A percentile compares a stretch with the other conserved stretches of the same genome.
phyloP scores from a whole-genome alignment of 495 filamentous ascomycete genomes.

The Aspergillus cristatus region DNA sequence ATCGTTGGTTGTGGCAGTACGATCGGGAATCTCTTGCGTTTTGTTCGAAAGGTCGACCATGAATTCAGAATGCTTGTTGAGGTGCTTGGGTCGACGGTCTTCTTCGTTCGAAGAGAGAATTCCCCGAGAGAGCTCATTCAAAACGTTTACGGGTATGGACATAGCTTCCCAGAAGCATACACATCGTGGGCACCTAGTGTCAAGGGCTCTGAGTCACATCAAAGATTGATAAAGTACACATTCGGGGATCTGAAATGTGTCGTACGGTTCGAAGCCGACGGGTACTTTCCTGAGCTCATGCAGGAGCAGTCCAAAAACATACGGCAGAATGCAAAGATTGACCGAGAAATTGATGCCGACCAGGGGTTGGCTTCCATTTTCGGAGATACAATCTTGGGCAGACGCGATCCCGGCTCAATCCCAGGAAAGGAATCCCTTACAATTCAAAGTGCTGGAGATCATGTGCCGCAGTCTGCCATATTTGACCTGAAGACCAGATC shows the following conservation, averaged over 20 bases:
- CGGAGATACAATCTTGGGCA: neutral
- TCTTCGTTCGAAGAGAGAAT: slow-evolving; percentile 52
- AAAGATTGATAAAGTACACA: slow-evolving; percentile 50
- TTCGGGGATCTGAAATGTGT: slow-evolving; percentile 47
- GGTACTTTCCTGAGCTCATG: slow-evolving; percentile 33
- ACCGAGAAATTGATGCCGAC: neutral
- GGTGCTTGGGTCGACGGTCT: slow-evolving; percentile 49
- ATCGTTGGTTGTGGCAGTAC: slow-evolving; percentile 55
- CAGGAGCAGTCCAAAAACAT: neutral
- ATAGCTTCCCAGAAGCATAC: slow-evolving; percentile 55
- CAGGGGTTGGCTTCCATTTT: slow-evolving; percentile 5
- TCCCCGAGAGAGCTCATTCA: slow-evolving; percentile 42
- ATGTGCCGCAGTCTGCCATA: slow-evolving; percentile 35
- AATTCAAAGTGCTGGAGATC: slow-evolving; percentile 3
- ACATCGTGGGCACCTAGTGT: slow-evolving; percentile 47
- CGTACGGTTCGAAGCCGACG: slow-evolving; percentile 56
- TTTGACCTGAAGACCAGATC: slow-evolving; percentile 62
- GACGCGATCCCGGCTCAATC: neutral
- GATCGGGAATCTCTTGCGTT: slow-evolving; percentile 46
- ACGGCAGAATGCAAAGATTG: neutral
- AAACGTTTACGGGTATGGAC: slow-evolving; percentile 49
- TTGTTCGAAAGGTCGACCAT: slow-evolving; percentile 36
- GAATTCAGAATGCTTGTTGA: slow-evolving; percentile 53
- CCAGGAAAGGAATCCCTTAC: slow-evolving; percentile 1
- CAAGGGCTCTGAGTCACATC: slow-evolving; percentile 48